These are phyloP conservation scores for Citrullus colocynthis DNA, from an alignment of 306 rosid genomes.

Conservation along the genomic window DNA sequence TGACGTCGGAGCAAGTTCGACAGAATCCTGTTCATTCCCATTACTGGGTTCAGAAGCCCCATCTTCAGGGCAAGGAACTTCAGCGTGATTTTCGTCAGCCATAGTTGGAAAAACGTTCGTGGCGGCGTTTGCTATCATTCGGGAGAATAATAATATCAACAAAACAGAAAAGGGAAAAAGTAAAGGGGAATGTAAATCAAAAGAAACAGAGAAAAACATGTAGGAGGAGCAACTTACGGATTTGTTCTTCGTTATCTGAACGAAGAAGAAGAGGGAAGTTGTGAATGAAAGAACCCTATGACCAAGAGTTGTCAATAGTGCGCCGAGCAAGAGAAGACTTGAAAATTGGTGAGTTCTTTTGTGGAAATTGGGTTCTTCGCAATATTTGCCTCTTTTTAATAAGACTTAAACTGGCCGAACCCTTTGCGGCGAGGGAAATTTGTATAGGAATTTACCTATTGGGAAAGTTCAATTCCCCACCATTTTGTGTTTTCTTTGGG, in stretches of 20 bases:
- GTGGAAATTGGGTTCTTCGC: background rate
- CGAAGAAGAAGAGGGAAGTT: background rate
- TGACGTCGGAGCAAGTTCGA: constrained; percentile 26
- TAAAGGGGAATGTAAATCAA: background rate
- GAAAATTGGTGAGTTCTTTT: background rate
- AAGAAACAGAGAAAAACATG: background rate
- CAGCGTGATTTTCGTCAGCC: constrained; percentile 37
- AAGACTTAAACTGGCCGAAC: background rate
- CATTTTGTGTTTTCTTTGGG: too few species aligned
- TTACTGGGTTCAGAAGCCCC: constrained; percentile 31
- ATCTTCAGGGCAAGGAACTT: constrained; percentile 22
- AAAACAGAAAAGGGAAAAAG: background rate
- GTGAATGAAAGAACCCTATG: background rate
- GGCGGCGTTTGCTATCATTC: background rate
- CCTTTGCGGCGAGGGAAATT: background rate
- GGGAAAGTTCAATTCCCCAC: too few species aligned
- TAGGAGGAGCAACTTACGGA: background rate
- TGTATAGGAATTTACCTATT: background rate
- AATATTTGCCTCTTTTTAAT: background rate
- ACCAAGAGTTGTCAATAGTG: background rate
- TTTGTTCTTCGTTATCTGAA: background rate
- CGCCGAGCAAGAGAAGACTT: background rate
- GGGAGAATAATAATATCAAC: background rate
- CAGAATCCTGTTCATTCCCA: constrained; percentile 17
- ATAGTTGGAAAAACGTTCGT: background rate